A percentile compares a stretch with the other conserved stretches of the same genome.
phyloP scores from a whole-genome alignment of 2,329 filamentous ascomycete genomes.

The Colletotrichum melonis region DNA sequence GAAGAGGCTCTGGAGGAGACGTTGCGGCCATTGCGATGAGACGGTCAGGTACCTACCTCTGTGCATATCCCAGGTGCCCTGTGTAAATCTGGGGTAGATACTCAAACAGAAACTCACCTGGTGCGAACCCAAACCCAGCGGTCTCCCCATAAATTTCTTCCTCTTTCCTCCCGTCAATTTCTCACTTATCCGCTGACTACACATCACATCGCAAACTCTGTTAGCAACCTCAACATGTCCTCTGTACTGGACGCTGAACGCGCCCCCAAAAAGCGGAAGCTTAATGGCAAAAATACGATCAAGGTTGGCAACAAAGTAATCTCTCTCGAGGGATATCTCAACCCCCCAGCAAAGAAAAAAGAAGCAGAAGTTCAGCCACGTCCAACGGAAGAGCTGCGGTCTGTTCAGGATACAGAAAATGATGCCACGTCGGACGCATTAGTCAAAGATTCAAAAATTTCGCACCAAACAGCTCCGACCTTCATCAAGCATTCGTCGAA shows the following conservation, averaged over 20 bases:
- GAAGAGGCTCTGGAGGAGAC: not conserved
- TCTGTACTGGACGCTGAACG: conserved; percentile 41
- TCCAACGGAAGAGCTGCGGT: conserved; percentile 1
- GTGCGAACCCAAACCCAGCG: not conserved
- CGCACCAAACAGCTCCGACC: not conserved
- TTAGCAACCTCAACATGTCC: not conserved
- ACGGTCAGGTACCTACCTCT: not conserved
- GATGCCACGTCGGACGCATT: not conserved
- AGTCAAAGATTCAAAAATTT: not conserved
- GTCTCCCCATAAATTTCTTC: conserved; percentile 33
- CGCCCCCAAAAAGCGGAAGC: conserved; percentile 52
- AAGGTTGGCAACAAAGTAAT: conserved; percentile 61
- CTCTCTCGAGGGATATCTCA: conserved; percentile 61
- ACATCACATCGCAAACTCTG: not conserved
- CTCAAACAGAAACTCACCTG: not conserved
- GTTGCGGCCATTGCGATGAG: not conserved
- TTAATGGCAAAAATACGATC: conserved; percentile 49
- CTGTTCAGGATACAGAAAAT: not conserved
- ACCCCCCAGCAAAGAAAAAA: conserved; percentile 44
- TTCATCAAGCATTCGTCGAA: conserved; percentile 7
- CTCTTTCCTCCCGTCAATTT: not conserved
- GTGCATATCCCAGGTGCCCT: not conserved
- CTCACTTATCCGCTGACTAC: not conserved
- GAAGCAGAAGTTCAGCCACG: conserved; percentile 9
- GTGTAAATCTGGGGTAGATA: not conserved